Evolutionary conservation across 1,139 yeast species (phyloP).

Genomic region (Starmera stellimalicola): DNA sequence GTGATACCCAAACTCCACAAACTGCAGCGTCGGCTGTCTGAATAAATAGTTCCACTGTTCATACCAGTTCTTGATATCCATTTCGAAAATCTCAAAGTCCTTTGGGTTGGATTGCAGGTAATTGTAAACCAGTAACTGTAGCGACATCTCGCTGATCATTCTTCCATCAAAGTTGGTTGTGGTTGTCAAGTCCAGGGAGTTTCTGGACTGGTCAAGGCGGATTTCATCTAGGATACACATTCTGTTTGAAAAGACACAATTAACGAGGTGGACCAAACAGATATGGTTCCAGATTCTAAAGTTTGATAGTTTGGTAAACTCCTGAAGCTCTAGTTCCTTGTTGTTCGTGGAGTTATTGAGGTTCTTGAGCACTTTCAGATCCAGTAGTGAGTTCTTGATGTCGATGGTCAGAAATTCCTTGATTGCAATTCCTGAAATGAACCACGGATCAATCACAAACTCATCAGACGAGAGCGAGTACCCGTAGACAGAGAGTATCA

Average conservation of each 20-base stretch:
- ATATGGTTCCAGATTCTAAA: constrained; percentile 66
- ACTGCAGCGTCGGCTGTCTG: constrained; percentile 67
- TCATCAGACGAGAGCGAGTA: constrained; percentile 12
- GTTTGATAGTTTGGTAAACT: constrained; percentile 10
- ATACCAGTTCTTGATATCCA: constrained; percentile 46
- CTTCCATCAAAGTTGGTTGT: constrained; percentile 79
- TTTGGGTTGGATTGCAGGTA: constrained; percentile 36
- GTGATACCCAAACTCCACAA: constrained; percentile 66
- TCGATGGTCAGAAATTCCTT: constrained; percentile 17
- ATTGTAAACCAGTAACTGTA: constrained; percentile 53
- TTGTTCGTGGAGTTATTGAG: background rate
- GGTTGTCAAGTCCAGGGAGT: constrained; percentile 49
- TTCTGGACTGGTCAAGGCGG: constrained; percentile 51
- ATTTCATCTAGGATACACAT: constrained; percentile 66
- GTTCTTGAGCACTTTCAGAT: background rate
- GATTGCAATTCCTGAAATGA: constrained; percentile 17
- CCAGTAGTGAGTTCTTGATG: constrained; percentile 6
- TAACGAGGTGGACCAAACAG: constrained; percentile 58
- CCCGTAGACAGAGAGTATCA: constrained; percentile 16
- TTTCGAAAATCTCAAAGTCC: constrained; percentile 23
- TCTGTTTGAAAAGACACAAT: constrained; percentile 63
- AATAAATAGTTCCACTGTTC: constrained; percentile 66
- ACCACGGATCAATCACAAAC: constrained; percentile 17
- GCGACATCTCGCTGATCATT: constrained; percentile 71
- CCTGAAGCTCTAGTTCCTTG: constrained; percentile 5